phyloP scores from a whole-genome alignment of 257 asterid genomes.

The Striga asiatica region DNA sequence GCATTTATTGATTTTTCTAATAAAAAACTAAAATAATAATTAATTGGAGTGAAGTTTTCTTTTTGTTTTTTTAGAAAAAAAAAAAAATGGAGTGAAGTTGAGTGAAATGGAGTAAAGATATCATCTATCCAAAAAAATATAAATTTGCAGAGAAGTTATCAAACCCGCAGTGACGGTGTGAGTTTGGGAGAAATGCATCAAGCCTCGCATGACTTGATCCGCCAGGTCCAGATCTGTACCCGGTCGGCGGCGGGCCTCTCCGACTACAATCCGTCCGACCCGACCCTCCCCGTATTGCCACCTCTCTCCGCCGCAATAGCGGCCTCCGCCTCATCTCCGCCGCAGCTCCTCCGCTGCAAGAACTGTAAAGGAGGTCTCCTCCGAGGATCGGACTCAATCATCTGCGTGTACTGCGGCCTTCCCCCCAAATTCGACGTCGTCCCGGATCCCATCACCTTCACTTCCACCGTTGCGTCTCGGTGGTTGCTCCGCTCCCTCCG shows the following conservation, averaged over 20 bases:
- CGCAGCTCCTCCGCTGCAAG: slow-evolving; percentile 53
- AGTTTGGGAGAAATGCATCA: slow-evolving; percentile 39
- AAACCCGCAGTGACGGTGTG: not conserved
- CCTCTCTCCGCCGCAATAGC: slow-evolving; percentile 60
- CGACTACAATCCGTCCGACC: slow-evolving; percentile 46
- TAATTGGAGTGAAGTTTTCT: too few relatives aligned
- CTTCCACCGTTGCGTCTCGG: slow-evolving; percentile 48
- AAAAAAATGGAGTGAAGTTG: too few relatives aligned
- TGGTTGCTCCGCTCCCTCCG: slow-evolving; percentile 67
- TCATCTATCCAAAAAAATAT: not conserved
- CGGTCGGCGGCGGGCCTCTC: slow-evolving; percentile 60
- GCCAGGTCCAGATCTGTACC: slow-evolving; percentile 50
- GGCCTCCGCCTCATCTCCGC: slow-evolving; percentile 43
- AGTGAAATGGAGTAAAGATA: too few relatives aligned
- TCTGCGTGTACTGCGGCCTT: slow-evolving; percentile 68
- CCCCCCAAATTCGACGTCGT: slow-evolving; percentile 34
- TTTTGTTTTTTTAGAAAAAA: too few relatives aligned
- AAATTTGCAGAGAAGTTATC: not conserved
- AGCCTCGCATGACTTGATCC: slow-evolving; percentile 52
- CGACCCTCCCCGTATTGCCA: slow-evolving; percentile 47
- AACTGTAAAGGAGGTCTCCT: slow-evolving; percentile 70
- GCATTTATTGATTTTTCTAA: too few relatives aligned
- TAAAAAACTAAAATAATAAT: too few relatives aligned
- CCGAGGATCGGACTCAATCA: slow-evolving; percentile 53
- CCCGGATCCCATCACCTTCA: slow-evolving; percentile 51